Percentiles rank a stretch among this genome's conserved stretches.
Conservation (phyloP, 495 filamentous ascomycete genomes). For the Penicillium bialowiezense region DNA sequence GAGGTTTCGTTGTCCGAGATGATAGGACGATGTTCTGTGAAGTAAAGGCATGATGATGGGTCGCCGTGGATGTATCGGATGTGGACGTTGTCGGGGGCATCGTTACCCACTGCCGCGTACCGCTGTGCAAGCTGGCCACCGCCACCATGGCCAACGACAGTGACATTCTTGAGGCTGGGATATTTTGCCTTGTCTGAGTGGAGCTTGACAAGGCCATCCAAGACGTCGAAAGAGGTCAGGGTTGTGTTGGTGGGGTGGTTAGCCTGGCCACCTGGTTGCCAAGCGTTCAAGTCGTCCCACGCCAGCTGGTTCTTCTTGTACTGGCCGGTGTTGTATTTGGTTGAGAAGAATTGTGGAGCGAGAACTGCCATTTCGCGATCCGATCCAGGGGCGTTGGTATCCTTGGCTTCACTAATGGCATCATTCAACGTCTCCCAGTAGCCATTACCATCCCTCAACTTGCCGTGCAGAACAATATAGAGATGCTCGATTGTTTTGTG, state of each 20-base stretch:
- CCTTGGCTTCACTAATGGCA: slow-evolving; percentile 9
- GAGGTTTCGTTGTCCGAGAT: slow-evolving; percentile 4
- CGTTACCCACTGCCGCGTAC: slow-evolving; percentile 11
- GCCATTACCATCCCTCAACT: slow-evolving; percentile 11
- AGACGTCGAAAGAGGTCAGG: slow-evolving; percentile 14
- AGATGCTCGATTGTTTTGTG: slow-evolving; percentile 11
- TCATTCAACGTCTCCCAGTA: slow-evolving; percentile 14
- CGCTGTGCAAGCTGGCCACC: slow-evolving; percentile 17
- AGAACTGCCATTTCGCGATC: slow-evolving; percentile 17
- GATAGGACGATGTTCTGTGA: slow-evolving; percentile 14
- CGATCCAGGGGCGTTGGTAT: slow-evolving; percentile 10
- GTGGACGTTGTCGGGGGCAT: slow-evolving; percentile 16
- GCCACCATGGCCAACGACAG: slow-evolving; percentile 16
- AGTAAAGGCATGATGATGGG: slow-evolving; percentile 17
- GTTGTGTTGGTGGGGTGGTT: slow-evolving; percentile 11
- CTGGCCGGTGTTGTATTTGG: slow-evolving; percentile 14
- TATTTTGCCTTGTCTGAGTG: slow-evolving; percentile 14
- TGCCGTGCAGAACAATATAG: slow-evolving; percentile 16
- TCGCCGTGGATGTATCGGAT: slow-evolving; percentile 19
- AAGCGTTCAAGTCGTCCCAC: slow-evolving; percentile 19
- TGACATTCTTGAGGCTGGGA: slow-evolving; percentile 12
- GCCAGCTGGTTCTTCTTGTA: slow-evolving; percentile 12
- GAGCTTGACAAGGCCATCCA: slow-evolving; percentile 17
- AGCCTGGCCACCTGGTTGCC: slow-evolving; percentile 16
- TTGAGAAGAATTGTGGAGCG: slow-evolving; percentile 18